Evolutionary conservation across 495 filamentous ascomycete species (phyloP), one percentile per base, ranked within the genome.

Genomic region (Oidiodendron maius): DNA sequence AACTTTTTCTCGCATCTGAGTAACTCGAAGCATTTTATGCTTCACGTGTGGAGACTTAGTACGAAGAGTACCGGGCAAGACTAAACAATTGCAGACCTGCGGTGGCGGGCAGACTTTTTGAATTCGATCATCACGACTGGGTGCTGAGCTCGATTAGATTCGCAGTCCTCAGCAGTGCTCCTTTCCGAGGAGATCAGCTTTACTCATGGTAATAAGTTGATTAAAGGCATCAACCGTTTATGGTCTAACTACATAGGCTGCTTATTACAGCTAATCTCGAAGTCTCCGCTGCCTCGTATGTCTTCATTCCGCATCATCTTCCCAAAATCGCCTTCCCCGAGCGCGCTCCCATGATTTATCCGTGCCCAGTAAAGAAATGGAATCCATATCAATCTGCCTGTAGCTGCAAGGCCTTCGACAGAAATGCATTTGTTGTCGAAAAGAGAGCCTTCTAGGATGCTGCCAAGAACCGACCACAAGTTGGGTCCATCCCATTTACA

Each of bases 401-500:
- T 57, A 60, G 48, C 52, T 48, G 57, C 53, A 50, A 50, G 44
- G 50, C 47, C 43, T 18, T 46, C 25, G 42, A 60, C 50, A 49
- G 32, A 54, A 53, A 60, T 60, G 57, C 50, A 57, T 48, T 51
- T 49, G 46, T 57, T 50, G 53, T 50, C 51, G 43, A 52, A 55
- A 55, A 49, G 49, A 49, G 40, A 55, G 51, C 52, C 25, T 38
- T 60, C 57, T 60, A 60, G 54, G 51, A 57, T 54, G 48, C 50
- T 56, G 46, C 46, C 45, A 51, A 30, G 46, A 56, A 44, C 40
- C 37, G 41, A 36, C 32, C n/a, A 45, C 23, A 34, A 42, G 46
- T 2, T 38, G 23, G 34, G 12, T 12, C 47, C 18, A 34, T 30
- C 39, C 35, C 22, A 18, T 53, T 38, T 71, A 80, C 62, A 80